Evolutionary conservation across 2,329 filamentous ascomycete genomes (phyloP), one percentile per base, ranked within the genome.

Genomic region (Calonectria crousiana): DNA sequence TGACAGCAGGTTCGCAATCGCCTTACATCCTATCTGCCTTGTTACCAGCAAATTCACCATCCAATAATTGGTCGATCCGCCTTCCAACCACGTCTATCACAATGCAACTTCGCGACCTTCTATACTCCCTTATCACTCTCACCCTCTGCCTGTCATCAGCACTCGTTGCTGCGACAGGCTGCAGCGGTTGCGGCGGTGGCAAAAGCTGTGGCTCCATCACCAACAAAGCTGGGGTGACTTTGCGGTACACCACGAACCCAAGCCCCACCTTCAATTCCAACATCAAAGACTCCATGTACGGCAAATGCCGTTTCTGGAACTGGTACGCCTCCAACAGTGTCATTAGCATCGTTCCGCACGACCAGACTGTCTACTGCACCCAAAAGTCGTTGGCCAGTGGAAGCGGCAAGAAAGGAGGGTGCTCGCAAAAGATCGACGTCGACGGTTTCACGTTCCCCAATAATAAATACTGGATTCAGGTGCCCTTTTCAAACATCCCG

Each of bases 401-500:
- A 60, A 60, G 56, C 9, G 56, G 34, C 11, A 60, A 60, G 56
- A 60, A 60, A 8, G 56, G 56, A 60, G 56, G 56, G 4, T 60
- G 56, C 14, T 36, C 56, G 56, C 56, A 60, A 41, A 60, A 60
- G 56, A 60, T 60, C 28, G 56, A 60, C 34, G 56, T 60, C 11
- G 56, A 60, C 34, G 56, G 56, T 6, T 60, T 60, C 34, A 60
- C 56, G 14, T 60, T 60, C 56, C 56, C 56, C 13, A 41, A 60
- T 34, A 60, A 60, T n/a, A 60, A 60, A 23, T 60, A 60, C 23
- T 60, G 56, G 56, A 60, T 60, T 9, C 56, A 60, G 11, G 56
- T 60, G 9, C 56, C 56, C 6, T 60, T 60, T 11, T 60, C 56
- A 6, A 60, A 16, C 56, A 60, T 60, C 23, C 56, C 56, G 0